Evolutionary conservation across 2,329 filamentous ascomycete genomes (phyloP), one percentile per base, ranked within the genome.

Genomic region (Trichothecium roseum): DNA sequence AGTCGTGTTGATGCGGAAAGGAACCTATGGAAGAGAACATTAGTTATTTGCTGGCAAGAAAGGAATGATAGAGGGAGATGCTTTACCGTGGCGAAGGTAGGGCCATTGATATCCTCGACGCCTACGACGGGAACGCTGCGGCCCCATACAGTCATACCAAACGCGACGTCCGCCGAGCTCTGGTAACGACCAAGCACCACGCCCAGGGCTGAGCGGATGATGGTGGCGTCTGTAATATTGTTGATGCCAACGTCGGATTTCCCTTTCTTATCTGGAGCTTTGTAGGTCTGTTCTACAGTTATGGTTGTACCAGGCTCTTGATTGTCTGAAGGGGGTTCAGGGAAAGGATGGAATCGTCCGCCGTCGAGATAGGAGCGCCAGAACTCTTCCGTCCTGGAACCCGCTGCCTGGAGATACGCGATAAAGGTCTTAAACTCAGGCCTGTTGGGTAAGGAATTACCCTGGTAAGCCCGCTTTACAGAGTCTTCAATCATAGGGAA

Each of bases 391-490:
- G 28, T 24, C 20, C 10, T 10, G 10, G 20, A 6, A 24, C 6
- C 6, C 20, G 28, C 6, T 13, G 5, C 7, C n/a, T 29, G 28
- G 6, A 29, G 28, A 14, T n/a, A 13, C 28, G 28, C 6, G 20
- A 16, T 29, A n/a, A 29, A 14, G 6, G 13, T 29, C 13, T 29
- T 16, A n/a, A 29, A 29, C 6, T 16, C 28, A 64, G 53, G 2
- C 63, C 45, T 4, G 64, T 41, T 3, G 59, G 59, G 52, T 66
- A 59, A 1, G 57, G 62, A 59, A 67, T 66, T 55, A 38, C 68
- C 59, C 38, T 59, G 47, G 8, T 49, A 39, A 35, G 46, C 49
- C 27, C 39, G 5, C 50, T 45, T 20, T 9, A 32, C 20, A 10
- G 20, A 24, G 16, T 55, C 49, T 4, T 43, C 13, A 6, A 38